Conservation (phyloP, 306 rosid genomes). For the Casuarina equisetifolia region DNA sequence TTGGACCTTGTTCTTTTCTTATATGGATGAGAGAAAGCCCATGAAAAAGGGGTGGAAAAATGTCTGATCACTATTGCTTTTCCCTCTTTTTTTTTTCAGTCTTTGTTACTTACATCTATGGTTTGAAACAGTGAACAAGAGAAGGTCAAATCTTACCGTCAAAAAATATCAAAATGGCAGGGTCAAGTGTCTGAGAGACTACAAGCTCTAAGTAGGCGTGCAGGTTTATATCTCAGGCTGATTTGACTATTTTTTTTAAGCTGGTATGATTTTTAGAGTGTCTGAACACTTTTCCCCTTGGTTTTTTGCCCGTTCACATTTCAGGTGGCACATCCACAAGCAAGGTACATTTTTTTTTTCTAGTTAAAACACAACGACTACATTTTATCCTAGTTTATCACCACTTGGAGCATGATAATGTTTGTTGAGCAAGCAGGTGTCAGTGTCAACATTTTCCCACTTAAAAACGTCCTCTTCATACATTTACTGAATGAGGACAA, state of each 20-base stretch:
- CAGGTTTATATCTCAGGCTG: slow-evolving; percentile 54
- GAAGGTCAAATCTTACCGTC: slow-evolving; percentile 83
- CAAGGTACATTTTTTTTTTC: slow-evolving; percentile 55
- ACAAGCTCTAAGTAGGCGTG: slow-evolving; percentile 60
- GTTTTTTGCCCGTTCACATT: slow-evolving; percentile 25
- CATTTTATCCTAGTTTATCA: slow-evolving; percentile 4
- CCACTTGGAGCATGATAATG: background rate
- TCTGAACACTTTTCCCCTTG: slow-evolving; percentile 26
- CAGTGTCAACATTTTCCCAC: background rate
- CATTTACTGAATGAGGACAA: background rate
- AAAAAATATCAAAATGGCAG: slow-evolving; percentile 90
- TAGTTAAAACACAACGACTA: slow-evolving; percentile 27
- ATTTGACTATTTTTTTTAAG: slow-evolving; percentile 13
- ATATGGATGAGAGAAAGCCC: background rate
- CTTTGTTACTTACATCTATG: slow-evolving; percentile 19
- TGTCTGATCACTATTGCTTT: background rate
- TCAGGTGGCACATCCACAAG: slow-evolving; percentile 62
- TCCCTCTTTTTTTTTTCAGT: background rate
- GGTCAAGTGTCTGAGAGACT: slow-evolving; percentile 86
- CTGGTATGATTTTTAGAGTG: background rate
- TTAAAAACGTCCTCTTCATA: background rate
- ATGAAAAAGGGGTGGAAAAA: background rate
- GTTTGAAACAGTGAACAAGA: slow-evolving; percentile 64
- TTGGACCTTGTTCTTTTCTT: background rate
- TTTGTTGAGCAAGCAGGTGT: background rate